These are phyloP conservation scores for Ogataea populi-albae DNA, from an alignment of 805 yeast genomes.

Conservation along the genomic window DNA sequence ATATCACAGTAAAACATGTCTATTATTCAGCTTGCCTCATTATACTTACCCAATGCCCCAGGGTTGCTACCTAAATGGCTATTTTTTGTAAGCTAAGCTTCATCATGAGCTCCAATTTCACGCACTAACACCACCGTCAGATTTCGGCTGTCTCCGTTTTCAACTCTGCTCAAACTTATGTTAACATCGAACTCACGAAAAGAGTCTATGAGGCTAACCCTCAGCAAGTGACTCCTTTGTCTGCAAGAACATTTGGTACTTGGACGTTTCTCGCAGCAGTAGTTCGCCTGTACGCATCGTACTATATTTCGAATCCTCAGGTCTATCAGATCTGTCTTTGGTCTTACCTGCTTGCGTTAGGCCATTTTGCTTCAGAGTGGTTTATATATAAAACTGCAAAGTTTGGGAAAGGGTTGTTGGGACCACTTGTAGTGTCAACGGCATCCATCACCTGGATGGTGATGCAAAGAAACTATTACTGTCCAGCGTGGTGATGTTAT, in stretches of 20 bases:
- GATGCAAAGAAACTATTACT: conserved; percentile 62
- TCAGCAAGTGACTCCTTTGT: conserved; percentile 52
- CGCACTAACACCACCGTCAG: conserved; percentile 17
- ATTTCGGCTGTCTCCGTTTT: conserved; percentile 87
- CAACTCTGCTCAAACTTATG: conserved; percentile 84
- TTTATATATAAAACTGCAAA: conserved; percentile 72
- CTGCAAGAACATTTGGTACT: conserved; percentile 97
- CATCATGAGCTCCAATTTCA: background rate
- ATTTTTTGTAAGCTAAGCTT: conserved; percentile 47
- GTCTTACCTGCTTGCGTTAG: conserved; percentile 77
- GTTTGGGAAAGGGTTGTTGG: conserved; percentile 82
- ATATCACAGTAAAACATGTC: conserved; percentile 14
- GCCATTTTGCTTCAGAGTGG: conserved; percentile 86
- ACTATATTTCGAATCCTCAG: conserved; percentile 62
- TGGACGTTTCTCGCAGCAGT: conserved; percentile 91
- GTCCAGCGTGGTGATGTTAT: no score
- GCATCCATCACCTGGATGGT: conserved; percentile 81
- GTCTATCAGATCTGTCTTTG: conserved; percentile 76
- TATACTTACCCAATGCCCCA: conserved; percentile 41
- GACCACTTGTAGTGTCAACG: conserved; percentile 82
- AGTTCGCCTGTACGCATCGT: conserved; percentile 85
- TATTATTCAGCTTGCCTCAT: conserved; percentile 28
- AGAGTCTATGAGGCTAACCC: conserved; percentile 73
- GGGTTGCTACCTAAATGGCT: conserved; percentile 77
- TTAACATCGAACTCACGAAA: conserved; percentile 67